Percentiles rank a stretch among this genome's conserved stretches.
Conservation (phyloP, 306 rosid species). For the Quercus alba region DNA sequence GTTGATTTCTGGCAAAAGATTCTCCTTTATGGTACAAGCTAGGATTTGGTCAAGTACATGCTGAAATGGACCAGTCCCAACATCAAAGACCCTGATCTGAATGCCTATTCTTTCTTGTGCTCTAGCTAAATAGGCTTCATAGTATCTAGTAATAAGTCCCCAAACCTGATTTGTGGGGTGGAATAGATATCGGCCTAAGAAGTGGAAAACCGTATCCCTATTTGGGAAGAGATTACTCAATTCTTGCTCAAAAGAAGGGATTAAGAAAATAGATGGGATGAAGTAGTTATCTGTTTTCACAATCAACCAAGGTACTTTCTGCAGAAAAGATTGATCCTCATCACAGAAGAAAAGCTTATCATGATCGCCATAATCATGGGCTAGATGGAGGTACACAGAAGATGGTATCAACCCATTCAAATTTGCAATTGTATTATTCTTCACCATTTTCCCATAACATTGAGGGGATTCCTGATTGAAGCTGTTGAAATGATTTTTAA, state of each 20-base stretch:
- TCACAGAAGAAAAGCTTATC: slow-evolving; percentile 83
- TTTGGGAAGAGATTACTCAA: slow-evolving; percentile 59
- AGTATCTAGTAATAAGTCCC: slow-evolving; percentile 68
- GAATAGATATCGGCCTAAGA: slow-evolving; percentile 68
- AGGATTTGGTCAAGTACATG: slow-evolving; percentile 68
- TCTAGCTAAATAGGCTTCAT: slow-evolving; percentile 57
- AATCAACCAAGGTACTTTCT: slow-evolving; percentile 55
- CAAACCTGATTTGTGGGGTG: slow-evolving; percentile 68
- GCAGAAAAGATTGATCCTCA: slow-evolving; percentile 54
- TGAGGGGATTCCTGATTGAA: slow-evolving; percentile 43
- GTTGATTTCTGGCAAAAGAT: slow-evolving; percentile 52
- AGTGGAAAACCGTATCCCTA: slow-evolving; percentile 67
- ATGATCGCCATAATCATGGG: slow-evolving; percentile 59
- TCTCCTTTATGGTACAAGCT: slow-evolving; percentile 50
- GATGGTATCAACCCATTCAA: slow-evolving; percentile 17
- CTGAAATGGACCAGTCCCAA: slow-evolving; percentile 59
- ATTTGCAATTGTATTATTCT: slow-evolving; percentile 26
- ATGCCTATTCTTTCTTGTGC: slow-evolving; percentile 69
- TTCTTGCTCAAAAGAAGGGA: slow-evolving; percentile 69
- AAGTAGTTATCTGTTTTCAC: slow-evolving; percentile 72
- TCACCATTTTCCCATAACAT: slow-evolving; percentile 65
- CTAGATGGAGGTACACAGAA: slow-evolving; percentile 61
- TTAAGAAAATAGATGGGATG: slow-evolving; percentile 60
- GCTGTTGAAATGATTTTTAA: slow-evolving; percentile 29
- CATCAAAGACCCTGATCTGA: slow-evolving; percentile 69